phyloP scores from a whole-genome alignment of 2,329 filamentous ascomycete species.

The Ascochyta rabiei region DNA sequence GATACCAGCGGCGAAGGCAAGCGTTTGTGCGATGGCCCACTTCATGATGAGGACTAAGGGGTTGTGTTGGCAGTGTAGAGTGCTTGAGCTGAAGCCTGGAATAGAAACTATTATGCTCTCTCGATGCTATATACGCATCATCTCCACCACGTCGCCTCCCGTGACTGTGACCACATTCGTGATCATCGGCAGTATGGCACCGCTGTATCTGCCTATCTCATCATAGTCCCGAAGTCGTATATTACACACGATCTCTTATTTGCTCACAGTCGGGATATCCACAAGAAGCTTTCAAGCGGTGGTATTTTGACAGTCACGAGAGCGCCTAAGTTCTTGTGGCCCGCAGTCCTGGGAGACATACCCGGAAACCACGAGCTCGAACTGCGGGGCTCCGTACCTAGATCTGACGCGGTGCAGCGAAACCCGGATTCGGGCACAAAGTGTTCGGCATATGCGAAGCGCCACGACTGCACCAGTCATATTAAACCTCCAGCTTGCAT shows the following conservation, averaged over 20 bases:
- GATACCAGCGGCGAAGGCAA: slow-evolving; percentile 28
- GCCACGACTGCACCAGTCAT: slow-evolving; percentile 7
- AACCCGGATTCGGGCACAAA: neutral
- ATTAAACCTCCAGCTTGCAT: slow-evolving; percentile 1
- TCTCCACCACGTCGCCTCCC: neutral
- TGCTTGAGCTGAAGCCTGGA: neutral
- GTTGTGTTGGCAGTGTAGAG: neutral
- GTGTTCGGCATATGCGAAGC: slow-evolving; percentile 3
- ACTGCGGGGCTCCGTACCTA: slow-evolving; percentile 9
- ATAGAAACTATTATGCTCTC: neutral
- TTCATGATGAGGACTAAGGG: slow-evolving; percentile 23
- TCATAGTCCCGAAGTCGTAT: slow-evolving; percentile 6
- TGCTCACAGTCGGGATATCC: slow-evolving; percentile 1
- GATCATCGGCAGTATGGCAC: neutral
- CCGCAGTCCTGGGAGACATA: slow-evolving; percentile 1
- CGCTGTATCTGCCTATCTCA: slow-evolving; percentile 11
- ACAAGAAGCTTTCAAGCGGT: neutral
- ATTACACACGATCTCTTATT: slow-evolving; percentile 1
- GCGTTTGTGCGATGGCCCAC: slow-evolving; percentile 18
- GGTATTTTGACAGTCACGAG: slow-evolving; percentile 2
- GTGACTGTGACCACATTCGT: neutral
- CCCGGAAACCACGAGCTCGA: neutral
- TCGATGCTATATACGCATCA: slow-evolving; percentile 3
- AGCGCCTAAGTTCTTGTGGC: neutral
- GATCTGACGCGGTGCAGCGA: slow-evolving; percentile 3